phyloP scores from a whole-genome alignment of 371 early-diverging fungal genomes.

The Smittium culicis region DNA sequence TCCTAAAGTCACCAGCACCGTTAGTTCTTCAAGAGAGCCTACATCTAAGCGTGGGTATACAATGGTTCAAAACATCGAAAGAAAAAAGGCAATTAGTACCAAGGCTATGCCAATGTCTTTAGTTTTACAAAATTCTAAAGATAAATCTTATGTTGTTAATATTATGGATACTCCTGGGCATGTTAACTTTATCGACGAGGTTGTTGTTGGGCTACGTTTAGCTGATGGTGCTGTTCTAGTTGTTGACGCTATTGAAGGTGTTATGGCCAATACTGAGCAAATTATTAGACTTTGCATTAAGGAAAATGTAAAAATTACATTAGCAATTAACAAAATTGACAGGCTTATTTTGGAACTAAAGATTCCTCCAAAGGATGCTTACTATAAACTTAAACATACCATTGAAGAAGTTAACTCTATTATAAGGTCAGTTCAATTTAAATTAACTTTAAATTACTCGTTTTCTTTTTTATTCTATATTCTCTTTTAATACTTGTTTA shows the following conservation, averaged over 20 bases:
- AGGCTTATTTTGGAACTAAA: conserved; percentile 89
- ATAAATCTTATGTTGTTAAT: conserved; percentile 79
- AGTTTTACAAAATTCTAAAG: conserved; percentile 68
- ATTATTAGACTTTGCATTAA: conserved; percentile 69
- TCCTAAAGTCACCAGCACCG: conserved; percentile 24
- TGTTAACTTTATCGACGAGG: conserved; percentile 87
- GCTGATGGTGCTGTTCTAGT: conserved; percentile 88
- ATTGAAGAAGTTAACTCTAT: conserved; percentile 89
- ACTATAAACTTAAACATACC: conserved; percentile 84
- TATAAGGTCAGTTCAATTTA: conserved; percentile 35
- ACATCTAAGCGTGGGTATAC: conserved; percentile 40
- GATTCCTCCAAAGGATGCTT: conserved; percentile 90
- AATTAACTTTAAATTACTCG: neutral
- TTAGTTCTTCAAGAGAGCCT: conserved; percentile 19
- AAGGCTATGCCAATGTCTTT: conserved; percentile 89
- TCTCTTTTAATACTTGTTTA: neutral
- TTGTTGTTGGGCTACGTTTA: conserved; percentile 68
- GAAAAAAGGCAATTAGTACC: conserved; percentile 76
- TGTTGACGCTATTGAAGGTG: conserved; percentile 94
- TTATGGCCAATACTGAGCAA: conserved; percentile 86
- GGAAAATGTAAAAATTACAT: conserved; percentile 63
- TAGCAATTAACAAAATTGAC: conserved; percentile 94
- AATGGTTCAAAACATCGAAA: conserved; percentile 82
- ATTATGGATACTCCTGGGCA: conserved; percentile 95
- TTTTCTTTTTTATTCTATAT: conserved; percentile 9